phyloP scores from a whole-genome alignment of 2,329 filamentous ascomycete genomes.

The Emergomyces pasteurianus region DNA sequence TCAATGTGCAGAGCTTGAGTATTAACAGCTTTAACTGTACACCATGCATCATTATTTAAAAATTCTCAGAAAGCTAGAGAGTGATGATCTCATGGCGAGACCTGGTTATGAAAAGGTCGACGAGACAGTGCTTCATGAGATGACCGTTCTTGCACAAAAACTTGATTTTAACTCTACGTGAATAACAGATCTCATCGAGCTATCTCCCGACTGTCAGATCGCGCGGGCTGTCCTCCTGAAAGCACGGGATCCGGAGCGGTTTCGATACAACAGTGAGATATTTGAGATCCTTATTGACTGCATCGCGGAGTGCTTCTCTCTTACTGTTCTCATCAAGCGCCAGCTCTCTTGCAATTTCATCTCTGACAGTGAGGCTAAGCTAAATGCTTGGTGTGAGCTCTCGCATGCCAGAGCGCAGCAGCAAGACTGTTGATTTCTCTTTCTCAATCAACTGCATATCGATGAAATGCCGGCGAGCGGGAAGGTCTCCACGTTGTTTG shows the following conservation, averaged over 20 bases:
- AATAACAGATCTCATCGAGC: conserved; percentile 10
- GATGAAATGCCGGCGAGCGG: not conserved
- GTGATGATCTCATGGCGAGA: not conserved
- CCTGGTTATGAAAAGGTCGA: not conserved
- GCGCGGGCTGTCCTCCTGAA: conserved; percentile 13
- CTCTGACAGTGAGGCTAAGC: conserved; percentile 6
- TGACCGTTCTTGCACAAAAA: conserved; percentile 12
- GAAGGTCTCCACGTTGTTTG: conserved; percentile 11
- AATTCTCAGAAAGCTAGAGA: not conserved
- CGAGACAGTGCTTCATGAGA: conserved; percentile 1
- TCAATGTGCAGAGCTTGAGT: not conserved
- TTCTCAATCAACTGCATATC: conserved; percentile 13
- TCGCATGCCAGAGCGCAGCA: conserved; percentile 8
- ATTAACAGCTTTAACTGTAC: not conserved
- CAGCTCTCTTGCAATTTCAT: not conserved
- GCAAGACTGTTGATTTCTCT: conserved; percentile 13
- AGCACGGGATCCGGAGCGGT: conserved; percentile 12
- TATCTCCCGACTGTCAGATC: conserved; percentile 14
- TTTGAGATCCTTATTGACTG: conserved; percentile 12
- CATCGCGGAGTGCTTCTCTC: not conserved
- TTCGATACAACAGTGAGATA: conserved; percentile 10
- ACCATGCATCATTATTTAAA: not conserved
- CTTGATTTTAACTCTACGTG: conserved; percentile 13
- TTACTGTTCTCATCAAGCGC: not conserved
- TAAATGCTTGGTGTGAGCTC: conserved; percentile 9